phyloP scores from a whole-genome alignment of 2,329 filamentous ascomycete genomes.

The Fusarium acutatum region DNA sequence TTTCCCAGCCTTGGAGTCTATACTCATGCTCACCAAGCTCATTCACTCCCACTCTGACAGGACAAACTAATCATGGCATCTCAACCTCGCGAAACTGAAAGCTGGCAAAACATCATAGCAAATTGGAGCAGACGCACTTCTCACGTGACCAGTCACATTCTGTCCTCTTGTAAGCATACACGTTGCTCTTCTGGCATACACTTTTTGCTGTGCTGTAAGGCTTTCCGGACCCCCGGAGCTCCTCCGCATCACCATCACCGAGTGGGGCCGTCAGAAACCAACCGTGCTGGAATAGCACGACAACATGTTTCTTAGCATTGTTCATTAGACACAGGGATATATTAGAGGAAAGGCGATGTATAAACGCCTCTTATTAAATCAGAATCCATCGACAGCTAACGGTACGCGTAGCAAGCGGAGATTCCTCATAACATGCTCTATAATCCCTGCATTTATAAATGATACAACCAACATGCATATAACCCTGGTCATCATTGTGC shows the following conservation, averaged over 20 bases:
- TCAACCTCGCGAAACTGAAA: neutral
- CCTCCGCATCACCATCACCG: neutral
- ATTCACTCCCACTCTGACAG: too few relatives aligned
- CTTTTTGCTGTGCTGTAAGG: neutral
- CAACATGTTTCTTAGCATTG: neutral
- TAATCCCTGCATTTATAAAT: neutral
- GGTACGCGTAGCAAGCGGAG: neutral
- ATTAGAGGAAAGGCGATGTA: fast-evolving
- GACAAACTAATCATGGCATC: neutral
- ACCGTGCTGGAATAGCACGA: neutral
- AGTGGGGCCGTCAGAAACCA: neutral
- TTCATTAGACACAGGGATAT: neutral
- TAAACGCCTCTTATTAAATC: fast-evolving
- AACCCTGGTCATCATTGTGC: neutral
- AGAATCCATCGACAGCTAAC: neutral
- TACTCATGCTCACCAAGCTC: neutral
- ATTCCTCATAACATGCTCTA: neutral
- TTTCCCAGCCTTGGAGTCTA: too few relatives aligned
- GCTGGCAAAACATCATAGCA: neutral
- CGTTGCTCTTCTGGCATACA: neutral
- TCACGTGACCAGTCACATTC: neutral
- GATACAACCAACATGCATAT: neutral
- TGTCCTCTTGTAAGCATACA: neutral
- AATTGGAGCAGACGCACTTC: neutral
- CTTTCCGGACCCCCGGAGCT: neutral